Percentiles rank a stretch among this genome's conserved stretches.
Conservation (phyloP, 148 eudicot genomes). For the Cornus kousa region DNA sequence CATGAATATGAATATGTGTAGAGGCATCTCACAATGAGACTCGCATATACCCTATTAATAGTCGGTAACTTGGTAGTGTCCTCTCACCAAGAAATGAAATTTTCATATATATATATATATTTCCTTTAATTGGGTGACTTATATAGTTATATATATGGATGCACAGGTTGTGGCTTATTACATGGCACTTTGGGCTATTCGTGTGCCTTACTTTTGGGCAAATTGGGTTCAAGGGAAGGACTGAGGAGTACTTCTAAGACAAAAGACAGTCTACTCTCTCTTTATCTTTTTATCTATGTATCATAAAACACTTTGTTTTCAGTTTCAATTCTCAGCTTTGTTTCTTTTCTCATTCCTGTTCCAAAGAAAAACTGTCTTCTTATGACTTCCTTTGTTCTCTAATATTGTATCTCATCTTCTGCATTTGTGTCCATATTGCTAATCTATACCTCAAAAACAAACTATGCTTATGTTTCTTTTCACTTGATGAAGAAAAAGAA, state of each 20-base stretch:
- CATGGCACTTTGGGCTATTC: constrained; percentile 90
- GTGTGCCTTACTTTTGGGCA: constrained; percentile 89
- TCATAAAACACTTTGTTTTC: not conserved
- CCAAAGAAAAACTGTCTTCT: not conserved
- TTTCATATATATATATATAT: no score
- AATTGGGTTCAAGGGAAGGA: constrained; percentile 98
- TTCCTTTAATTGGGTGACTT: not conserved
- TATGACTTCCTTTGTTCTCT: not conserved
- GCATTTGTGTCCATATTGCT: not conserved
- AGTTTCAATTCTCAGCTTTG: not conserved
- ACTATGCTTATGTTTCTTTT: no score
- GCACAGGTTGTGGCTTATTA: constrained; percentile 84
- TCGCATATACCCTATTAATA: no score
- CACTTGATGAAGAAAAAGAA: no score
- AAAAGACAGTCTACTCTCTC: not conserved
- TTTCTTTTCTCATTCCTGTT: not conserved
- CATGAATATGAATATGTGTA: no score
- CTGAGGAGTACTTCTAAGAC: constrained; percentile 73
- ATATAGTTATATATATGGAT: constrained; percentile 1
- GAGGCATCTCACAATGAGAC: no score
- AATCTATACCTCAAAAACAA: no score
- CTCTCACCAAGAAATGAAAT: no score
- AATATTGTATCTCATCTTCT: not conserved
- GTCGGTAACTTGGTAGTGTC: no score
- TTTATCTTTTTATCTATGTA: constrained; percentile 8